Evolutionary conservation across 495 filamentous ascomycete species (phyloP).

Genomic region (Aspergillus wentii): DNA sequence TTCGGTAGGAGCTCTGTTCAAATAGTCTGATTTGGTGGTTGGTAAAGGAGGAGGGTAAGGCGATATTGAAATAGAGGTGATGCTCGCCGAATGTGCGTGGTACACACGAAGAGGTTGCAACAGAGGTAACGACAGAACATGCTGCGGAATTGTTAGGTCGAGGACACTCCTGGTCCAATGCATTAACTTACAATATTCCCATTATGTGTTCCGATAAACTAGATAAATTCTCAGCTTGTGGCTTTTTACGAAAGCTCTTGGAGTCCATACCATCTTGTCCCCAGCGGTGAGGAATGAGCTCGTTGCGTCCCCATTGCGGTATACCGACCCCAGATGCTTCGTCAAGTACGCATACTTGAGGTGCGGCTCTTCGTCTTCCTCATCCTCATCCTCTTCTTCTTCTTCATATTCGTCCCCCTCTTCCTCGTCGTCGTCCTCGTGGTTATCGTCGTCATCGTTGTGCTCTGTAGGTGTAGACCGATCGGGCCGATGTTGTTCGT

Average conservation of each 20-base stretch:
- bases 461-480: slow-evolving; percentile 4
- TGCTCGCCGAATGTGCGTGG: slow-evolving; percentile 84
- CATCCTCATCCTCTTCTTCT: slow-evolving; percentile 72
- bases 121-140: slow-evolving; percentile 77
- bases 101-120: slow-evolving; percentile 78
- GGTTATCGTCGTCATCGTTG: slow-evolving; percentile 20
- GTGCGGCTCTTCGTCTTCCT: slow-evolving; percentile 91
- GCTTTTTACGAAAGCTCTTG: neutral
- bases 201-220: slow-evolving; percentile 95
- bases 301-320: slow-evolving; percentile 91
- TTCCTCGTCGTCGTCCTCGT: slow-evolving; percentile 18
- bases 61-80: slow-evolving; percentile 85
- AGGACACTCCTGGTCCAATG: slow-evolving; percentile 1
- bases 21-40: slow-evolving; percentile 47
- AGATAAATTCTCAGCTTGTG: slow-evolving; percentile 16
- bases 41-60: slow-evolving; percentile 77
- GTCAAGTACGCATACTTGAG: slow-evolving; percentile 90
- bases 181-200: slow-evolving; percentile 78
- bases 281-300: slow-evolving; percentile 84
- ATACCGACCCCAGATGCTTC: slow-evolving; percentile 69
- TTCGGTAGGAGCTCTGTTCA: slow-evolving; percentile 41
- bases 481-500: slow-evolving; percentile 15
- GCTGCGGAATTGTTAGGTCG: slow-evolving; percentile 46
- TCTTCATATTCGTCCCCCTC: slow-evolving; percentile 43
- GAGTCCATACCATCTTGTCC: slow-evolving; percentile 81